Evolutionary conservation across 2,329 filamentous ascomycete species (phyloP), one percentile per base, ranked within the genome.

Genomic region (Rhynchosporium agropyri): DNA sequence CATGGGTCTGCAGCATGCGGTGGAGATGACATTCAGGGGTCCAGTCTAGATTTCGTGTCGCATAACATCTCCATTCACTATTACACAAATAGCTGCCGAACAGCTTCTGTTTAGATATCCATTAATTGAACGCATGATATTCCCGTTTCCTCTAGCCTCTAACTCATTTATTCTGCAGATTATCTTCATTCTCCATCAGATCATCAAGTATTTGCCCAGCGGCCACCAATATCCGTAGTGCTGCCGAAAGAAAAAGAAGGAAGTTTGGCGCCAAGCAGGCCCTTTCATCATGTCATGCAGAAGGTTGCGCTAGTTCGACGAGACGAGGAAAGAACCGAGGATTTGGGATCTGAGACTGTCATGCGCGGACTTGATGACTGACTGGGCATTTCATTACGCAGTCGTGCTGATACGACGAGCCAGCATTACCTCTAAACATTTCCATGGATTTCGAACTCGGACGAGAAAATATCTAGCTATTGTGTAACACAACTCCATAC

Each of bases 231-330:
- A 36, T 36, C 33, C 46, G 20, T 20, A 20, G 20, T 20, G 20
- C 20, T 20, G 20, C 20, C 20, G 20, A 20, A 20, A 20, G 20
- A 20, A 20, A 20, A 20, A 20, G 20, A 20, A 20, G 20, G 38
- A 40, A 53, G 50, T 53, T 53, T 53, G 50, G 50, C 50, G 50
- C 50, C 50, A 38, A 53, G 50, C 31, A 20, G 50, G 50, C 50
- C 38, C 38, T 33, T 31, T 53, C 50, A 53, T 53, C 10, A 33
- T 53, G 50, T 31, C 28, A 31, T 12, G 31, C 20, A 20, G 20
- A 20, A 20, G 20, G 20, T 20, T 20, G 20, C 20, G 20, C 20
- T 20, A 20, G 20, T 20, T 20, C 20, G 20, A 20, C 20, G 20
- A 33, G 9, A 8, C 43, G 43, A 10, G 43, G 8, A 26, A 8